phyloP scores from a whole-genome alignment of 257 asterid genomes.

The Apocynum venetum region DNA sequence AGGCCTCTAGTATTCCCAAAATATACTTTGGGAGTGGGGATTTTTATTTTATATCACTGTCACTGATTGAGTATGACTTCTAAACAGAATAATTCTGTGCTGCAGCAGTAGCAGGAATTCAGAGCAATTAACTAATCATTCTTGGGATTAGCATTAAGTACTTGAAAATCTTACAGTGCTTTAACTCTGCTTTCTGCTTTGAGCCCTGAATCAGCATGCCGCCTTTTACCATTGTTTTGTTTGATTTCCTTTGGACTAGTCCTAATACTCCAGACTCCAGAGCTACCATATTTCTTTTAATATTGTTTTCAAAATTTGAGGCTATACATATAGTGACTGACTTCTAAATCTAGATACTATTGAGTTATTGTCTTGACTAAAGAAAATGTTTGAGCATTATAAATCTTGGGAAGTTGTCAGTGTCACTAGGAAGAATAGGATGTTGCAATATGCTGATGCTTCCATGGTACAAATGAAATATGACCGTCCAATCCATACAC shows the following conservation, averaged over 20 bases:
- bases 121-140: neutral
- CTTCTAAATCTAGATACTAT: no score
- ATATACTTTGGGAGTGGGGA: neutral
- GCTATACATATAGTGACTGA: neutral
- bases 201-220: neutral
- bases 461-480: neutral
- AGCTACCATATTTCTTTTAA: no score
- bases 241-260: no score
- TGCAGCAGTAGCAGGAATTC: neutral
- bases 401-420: neutral
- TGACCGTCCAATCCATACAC: neutral
- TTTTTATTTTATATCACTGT: neutral
- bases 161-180: neutral
- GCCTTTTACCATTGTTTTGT: neutral
- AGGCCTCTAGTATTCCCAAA: neutral
- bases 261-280: no score
- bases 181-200: neutral
- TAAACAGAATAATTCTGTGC: constrained; percentile 5
- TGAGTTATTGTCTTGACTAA: neutral
- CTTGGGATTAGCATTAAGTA: constrained; percentile 4
- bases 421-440: neutral
- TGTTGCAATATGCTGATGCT: neutral
- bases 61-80: constrained; percentile 10
- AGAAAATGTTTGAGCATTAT: no score
- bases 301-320: no score